These are phyloP conservation scores for Saksenaea vasiformis DNA, from an alignment of 371 early-diverging fungal genomes.

Conservation along the genomic window DNA sequence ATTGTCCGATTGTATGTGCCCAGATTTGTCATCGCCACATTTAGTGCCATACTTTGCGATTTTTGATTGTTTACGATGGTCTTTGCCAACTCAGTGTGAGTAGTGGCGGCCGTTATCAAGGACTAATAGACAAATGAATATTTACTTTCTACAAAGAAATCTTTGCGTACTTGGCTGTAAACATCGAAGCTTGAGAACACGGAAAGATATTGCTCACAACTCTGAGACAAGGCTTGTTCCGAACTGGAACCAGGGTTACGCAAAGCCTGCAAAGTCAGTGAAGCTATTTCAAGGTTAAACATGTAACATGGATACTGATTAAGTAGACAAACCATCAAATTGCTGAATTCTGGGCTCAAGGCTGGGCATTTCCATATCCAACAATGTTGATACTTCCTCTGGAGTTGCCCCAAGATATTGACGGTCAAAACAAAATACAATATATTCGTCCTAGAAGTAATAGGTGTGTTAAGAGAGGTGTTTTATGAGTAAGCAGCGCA, in stretches of 20 bases:
- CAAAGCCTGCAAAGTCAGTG: slow-evolving; percentile 10
- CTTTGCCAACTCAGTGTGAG: slow-evolving; percentile 48
- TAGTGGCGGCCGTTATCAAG: slow-evolving; percentile 27
- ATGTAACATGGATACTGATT: neutral
- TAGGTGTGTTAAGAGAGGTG: neutral
- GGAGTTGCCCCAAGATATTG: slow-evolving; percentile 36
- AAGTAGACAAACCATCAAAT: slow-evolving; percentile 27
- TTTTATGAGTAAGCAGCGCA: slow-evolving; percentile 17
- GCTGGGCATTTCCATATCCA: slow-evolving; percentile 41
- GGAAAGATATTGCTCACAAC: slow-evolving; percentile 20
- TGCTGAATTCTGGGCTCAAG: slow-evolving; percentile 31
- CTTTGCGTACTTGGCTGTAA: slow-evolving; percentile 29
- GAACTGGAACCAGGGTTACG: slow-evolving; percentile 6
- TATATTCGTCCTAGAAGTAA: slow-evolving; percentile 39
- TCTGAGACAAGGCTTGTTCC: slow-evolving; percentile 11
- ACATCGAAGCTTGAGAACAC: slow-evolving; percentile 34
- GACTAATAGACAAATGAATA: slow-evolving; percentile 17
- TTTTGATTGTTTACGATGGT: slow-evolving; percentile 53
- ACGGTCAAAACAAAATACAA: slow-evolving; percentile 47
- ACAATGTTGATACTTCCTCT: slow-evolving; percentile 26
- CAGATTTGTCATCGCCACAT: slow-evolving; percentile 62
- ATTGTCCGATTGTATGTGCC: slow-evolving; percentile 45
- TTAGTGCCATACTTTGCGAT: slow-evolving; percentile 58
- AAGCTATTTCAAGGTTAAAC: neutral
- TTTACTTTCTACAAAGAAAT: slow-evolving; percentile 8